Evolutionary conservation across 2,329 filamentous ascomycete genomes (phyloP).

Genomic region (Exophiala dermatitidis): DNA sequence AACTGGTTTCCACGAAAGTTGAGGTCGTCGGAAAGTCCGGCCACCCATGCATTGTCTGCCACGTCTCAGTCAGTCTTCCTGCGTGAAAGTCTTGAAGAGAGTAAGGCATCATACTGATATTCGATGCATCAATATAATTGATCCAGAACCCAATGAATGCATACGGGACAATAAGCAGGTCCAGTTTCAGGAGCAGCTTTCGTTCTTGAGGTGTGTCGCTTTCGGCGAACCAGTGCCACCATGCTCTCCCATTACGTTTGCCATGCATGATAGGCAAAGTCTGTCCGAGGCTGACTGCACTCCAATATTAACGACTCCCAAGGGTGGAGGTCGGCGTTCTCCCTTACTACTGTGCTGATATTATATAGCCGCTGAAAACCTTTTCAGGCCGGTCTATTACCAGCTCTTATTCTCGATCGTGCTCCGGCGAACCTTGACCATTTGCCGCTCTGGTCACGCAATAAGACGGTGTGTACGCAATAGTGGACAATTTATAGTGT

Average conservation of each 20-base stretch:
- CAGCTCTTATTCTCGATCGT: no score
- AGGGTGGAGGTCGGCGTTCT: no score
- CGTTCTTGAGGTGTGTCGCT: slow-evolving; percentile 46
- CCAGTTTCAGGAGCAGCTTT: slow-evolving; percentile 48
- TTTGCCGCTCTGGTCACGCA: no score
- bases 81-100: not conserved
- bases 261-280: not conserved
- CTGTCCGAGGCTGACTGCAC: no score
- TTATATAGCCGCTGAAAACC: no score
- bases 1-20: slow-evolving; percentile 47
- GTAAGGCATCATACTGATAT: slow-evolving; percentile 40
- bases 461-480: no score
- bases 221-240: slow-evolving; percentile 42
- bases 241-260: not conserved
- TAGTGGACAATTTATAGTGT: no score
- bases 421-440: no score
- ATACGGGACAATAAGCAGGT: slow-evolving; percentile 50
- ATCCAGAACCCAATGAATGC: slow-evolving; percentile 48
- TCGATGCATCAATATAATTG: slow-evolving; percentile 50
- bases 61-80: not conserved
- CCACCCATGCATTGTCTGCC: slow-evolving; percentile 49
- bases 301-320: no score
- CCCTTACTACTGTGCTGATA: no score
- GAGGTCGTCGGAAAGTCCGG: slow-evolving; percentile 47
- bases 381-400: no score